phyloP scores from a whole-genome alignment of 2,329 filamentous ascomycete genomes.

The Harringtonia aguacate region DNA sequence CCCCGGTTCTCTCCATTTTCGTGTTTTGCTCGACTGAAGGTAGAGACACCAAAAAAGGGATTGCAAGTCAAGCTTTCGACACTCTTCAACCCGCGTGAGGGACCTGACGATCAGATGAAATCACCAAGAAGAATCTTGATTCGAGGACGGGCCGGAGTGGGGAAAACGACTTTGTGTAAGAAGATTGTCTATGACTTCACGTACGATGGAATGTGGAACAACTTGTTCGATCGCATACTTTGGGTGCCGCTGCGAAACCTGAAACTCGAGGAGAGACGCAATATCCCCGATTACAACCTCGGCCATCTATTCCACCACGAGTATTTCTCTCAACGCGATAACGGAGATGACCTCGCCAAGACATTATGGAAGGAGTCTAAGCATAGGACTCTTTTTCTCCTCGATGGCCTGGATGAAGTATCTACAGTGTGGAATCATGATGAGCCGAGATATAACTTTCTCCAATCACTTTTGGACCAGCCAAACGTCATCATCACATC shows the following conservation, averaged over 20 bases:
- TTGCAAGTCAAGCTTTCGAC: too few species aligned
- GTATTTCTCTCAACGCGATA: too few species aligned
- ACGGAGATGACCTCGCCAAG: too few species aligned
- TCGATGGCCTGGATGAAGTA: conserved; percentile 33
- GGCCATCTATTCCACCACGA: too few species aligned
- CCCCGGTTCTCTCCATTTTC: too few species aligned
- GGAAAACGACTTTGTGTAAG: conserved; percentile 30
- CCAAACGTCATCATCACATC: conserved; percentile 28
- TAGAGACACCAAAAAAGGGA: too few species aligned
- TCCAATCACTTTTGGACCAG: conserved; percentile 20
- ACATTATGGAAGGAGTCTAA: not conserved
- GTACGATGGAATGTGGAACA: conserved; percentile 14
- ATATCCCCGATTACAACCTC: too few species aligned
- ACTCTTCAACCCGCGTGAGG: too few species aligned
- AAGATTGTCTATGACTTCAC: conserved; percentile 26
- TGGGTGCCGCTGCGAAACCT: conserved; percentile 28
- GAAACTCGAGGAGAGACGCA: conserved; percentile 9
- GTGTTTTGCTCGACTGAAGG: too few species aligned
- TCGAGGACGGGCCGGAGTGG: conserved; percentile 24
- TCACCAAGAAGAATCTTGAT: too few species aligned
- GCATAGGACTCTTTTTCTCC: conserved; percentile 22
- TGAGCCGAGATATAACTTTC: conserved; percentile 12
- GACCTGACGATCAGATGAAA: too few species aligned
- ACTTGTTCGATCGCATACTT: conserved; percentile 23
- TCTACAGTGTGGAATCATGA: conserved; percentile 9